These are phyloP conservation scores for Thalia dealbata DNA, from an alignment of 176 grass and related monocot species.

Conservation along the genomic window DNA sequence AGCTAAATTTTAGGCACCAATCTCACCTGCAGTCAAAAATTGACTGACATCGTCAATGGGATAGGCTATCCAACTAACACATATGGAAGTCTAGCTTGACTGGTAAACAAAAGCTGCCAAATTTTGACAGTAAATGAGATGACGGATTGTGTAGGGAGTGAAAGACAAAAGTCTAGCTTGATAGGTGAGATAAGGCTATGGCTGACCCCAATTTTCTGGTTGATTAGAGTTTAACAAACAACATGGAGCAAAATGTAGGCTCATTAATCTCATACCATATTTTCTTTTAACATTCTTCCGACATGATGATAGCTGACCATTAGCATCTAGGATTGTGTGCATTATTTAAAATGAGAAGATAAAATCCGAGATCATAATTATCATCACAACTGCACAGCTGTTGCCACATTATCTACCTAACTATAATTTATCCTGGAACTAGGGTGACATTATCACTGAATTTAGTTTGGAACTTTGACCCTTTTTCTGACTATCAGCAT, in stretches of 20 bases:
- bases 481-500: background rate
- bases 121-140: background rate
- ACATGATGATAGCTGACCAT: background rate
- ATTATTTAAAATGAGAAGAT: background rate
- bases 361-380: background rate
- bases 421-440: background rate
- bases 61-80: background rate
- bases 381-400: background rate
- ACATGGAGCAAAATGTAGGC: no score
- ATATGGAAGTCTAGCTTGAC: no score
- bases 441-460: background rate
- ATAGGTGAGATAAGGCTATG: background rate
- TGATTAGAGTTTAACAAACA: no score
- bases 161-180: background rate
- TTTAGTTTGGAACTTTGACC: background rate
- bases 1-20: background rate
- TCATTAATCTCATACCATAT: background rate
- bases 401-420: background rate
- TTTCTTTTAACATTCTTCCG: background rate
- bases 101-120: background rate
- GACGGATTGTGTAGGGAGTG: background rate
- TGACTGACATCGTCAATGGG: background rate
- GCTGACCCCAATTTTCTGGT: no score
- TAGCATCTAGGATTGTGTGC: background rate
- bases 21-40: background rate